Evolutionary conservation across 345 rosid genomes (phyloP), one percentile per base, ranked within the genome.

Genomic region (Acer campestre): DNA sequence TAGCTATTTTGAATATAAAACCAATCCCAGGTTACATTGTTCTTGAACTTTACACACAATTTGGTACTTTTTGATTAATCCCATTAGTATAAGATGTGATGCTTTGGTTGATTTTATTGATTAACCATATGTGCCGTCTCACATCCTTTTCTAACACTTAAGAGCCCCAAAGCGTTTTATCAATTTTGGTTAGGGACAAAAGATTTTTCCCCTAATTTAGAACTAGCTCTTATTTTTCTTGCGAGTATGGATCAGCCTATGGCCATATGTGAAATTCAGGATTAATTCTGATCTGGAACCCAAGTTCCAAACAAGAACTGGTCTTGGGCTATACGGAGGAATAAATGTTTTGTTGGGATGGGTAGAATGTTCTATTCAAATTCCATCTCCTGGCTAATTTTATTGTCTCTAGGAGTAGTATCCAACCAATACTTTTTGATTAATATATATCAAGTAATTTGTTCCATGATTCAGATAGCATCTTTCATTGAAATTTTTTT

Each of bases 311-410:
- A n/a, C 62, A 58, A 58, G 25, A 17, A 58, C 23, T 58, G 62
- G 62, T 9, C 62, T 58, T 58, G 62, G 62, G 62, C 62, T 17
- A 61, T 31, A 42, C 53, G 74, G 27, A 48, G 55, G 20, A 77
- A 77, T 56, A 61, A 46, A 48, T 48, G 16, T 58, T 73, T 14
- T 44, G 31, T 31, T 61, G 46, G 80, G 23, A 31, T 77, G 64
- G 48, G 9, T 27, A 2, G 10, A 23, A 25, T 14, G 12, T 48
- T 70, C 13, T 25, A 59, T 23, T 61, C 48, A 10, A 4, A 10
- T 46, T 29, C 13, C 20, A 20, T 8, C 63, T 6, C 51, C 29
- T 38, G 7, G 27, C 49, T 55, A 42, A 44, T 44, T 20, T 20
- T 40, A 16, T 44, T 6, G 65, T 38, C 10, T 38, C 31, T 3